Base-by-base conservation (phyloP, 2,329 filamentous ascomycete genomes). In the Colletotrichum neosansevieriae region DNA sequence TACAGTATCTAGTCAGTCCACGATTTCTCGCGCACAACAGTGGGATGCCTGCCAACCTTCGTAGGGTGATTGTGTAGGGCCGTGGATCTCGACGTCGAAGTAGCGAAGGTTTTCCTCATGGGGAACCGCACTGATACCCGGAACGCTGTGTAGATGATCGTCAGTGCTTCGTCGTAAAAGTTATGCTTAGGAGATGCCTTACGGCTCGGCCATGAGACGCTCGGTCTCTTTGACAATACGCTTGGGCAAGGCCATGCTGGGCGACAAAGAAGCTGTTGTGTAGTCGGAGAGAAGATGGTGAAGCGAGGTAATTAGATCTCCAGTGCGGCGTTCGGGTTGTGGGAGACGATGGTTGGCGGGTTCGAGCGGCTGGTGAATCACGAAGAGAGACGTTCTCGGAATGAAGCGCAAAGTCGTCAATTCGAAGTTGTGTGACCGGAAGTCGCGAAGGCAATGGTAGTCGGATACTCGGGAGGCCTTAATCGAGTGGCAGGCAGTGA, bases 221-320 rank as follows among this genome's bases (percentile, higher is more conserved):
- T 99, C 95, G 19, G 96, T 99, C 88, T 99, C 97, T 84, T 99
- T 99, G 77, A 98, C 88, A 77, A 99, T 99, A 78, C 96, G 88
- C 86, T 99, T 99, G 36, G 96, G 95, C 73, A 99, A 86, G 71
- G 94, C 90, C 93, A 89, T 89, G 49, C 2, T 69, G 66, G 49
- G 65, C 65, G 34, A 59, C 40, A 12, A 40, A 11, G 13, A 47
- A 11, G 21, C 7, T n/a, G 24, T 5, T 21, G 19, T 7, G 29
- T 29, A 17, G 21, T 38, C 3, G 45, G 34, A 19, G 4, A 11
- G 3, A 32, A 6, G 29, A 11, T 24, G 19, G 9, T 9, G 38
- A 32, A 65, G 6, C 11, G 6, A 54, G 24, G 12, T 11, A 34
- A 36, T 54, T 47, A 42, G n/a, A 45, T 62, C 49, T 40, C 29